Percentiles rank a stretch among this genome's conserved stretches.
These are phyloP conservation scores for Heterobasidion occidentale DNA, from an alignment of 1,284 basidiomycete species.

Conservation along the genomic window DNA sequence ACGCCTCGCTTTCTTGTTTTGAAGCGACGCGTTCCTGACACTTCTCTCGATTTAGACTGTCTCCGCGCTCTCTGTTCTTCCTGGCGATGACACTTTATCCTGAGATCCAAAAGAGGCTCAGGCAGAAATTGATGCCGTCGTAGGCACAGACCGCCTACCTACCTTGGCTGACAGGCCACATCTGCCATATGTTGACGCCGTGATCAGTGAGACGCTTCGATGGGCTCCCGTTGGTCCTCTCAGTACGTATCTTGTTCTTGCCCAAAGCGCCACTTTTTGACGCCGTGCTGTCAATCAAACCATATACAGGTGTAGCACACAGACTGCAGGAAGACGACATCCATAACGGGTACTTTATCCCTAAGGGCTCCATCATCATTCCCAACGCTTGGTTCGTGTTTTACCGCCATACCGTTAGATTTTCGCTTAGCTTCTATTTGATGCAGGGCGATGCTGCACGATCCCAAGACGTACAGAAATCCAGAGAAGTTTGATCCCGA, in stretches of 20 bases:
- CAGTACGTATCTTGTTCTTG: conserved; percentile 8
- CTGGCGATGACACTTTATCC: conserved; percentile 24
- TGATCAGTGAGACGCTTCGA: conserved; percentile 22
- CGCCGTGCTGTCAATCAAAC: too few relatives aligned
- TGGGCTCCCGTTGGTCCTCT: conserved; percentile 21
- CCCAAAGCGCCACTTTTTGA: not conserved
- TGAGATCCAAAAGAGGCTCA: conserved; percentile 22
- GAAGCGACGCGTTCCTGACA: not conserved
- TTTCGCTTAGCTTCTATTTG: too few relatives aligned
- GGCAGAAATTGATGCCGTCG: conserved; percentile 21
- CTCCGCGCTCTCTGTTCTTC: conserved; percentile 18
- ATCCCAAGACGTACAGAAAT: not conserved
- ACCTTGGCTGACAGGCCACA: conserved; percentile 18
- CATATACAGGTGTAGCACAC: conserved; percentile 17
- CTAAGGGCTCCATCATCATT: conserved; percentile 21
- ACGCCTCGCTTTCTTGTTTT: not conserved
- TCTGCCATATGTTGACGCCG: conserved; percentile 23
- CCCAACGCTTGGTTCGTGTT: conserved; percentile 17
- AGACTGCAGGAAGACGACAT: conserved; percentile 20
- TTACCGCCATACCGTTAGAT: not conserved
- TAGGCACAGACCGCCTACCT: conserved; percentile 22
- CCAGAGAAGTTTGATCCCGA: conserved; percentile 1
- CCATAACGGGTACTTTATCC: conserved; percentile 20
- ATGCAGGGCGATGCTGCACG: conserved; percentile 2
- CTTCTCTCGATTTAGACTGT: conserved; percentile 14